Evolutionary conservation across 495 filamentous ascomycete species (phyloP), one percentile per base, ranked within the genome.

Genomic region (Hypoxylon perforatum): DNA sequence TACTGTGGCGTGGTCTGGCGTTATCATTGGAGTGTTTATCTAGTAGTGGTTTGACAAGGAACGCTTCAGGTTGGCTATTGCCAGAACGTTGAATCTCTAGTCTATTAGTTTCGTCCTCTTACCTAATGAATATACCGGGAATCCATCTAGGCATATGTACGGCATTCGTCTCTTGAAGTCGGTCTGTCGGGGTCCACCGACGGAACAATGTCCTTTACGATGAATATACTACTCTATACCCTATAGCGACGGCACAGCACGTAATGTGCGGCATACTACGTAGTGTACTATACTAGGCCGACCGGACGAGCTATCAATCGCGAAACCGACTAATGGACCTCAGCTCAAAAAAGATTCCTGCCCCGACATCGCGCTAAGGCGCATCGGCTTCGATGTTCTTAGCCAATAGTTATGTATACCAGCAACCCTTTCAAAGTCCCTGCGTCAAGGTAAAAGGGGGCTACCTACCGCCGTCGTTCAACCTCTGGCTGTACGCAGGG

Each of bases 321-420:
- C 59, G 36, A 60, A 59, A 59, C 48, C 8, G 28, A 57, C 48
- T 59, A 68, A 36, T 7, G 7, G n/a, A 42, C 12, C 38, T 59
- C 57, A 59, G 58, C 47, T 42, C 36, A 44, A 30, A 39, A 14
- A 56, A 25, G 23, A 25, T 28, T 48, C 36, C 38, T 15, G 4
- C 15, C 19, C 17, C 50, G 25, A 33, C 50, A 60, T 48, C 30
- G 17, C 56, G 33, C 45, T 50, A 59, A 17, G 39, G 28, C 18
- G 17, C n/a, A 2, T 41, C 19, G n/a, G 30, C 30, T 28, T 45
- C 11, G 6, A 36, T 23, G 5, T 25, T 15, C 4, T 33, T 49
- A 59, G 36, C 21, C 35, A 52, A 54, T 46, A n/a, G 44, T 50
- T 33, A 30, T 11, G 23, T 12, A 28, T 57, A 61, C 17, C 47